These are phyloP conservation scores for Tylopilus subfusipes DNA, from an alignment of 768 basidiomycete genomes.

Conservation along the genomic window DNA sequence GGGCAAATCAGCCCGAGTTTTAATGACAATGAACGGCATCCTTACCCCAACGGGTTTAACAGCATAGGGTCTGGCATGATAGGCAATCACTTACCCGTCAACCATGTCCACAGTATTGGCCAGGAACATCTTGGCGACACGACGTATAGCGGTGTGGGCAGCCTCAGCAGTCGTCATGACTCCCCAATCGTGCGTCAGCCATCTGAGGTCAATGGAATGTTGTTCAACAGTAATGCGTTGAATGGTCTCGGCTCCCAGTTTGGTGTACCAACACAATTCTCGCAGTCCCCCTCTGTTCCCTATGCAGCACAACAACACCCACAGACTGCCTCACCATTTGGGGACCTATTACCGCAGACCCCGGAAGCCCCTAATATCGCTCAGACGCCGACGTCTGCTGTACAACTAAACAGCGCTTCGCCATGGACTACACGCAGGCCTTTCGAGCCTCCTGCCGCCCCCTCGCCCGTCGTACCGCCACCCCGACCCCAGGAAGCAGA, in stretches of 20 bases:
- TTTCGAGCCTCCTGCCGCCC: conserved; percentile 16
- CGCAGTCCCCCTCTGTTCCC: conserved; percentile 23
- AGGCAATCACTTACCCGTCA: conserved; percentile 17
- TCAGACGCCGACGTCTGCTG: conserved; percentile 22
- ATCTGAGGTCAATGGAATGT: conserved; percentile 23
- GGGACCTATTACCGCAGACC: conserved; percentile 19
- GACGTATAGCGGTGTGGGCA: conserved; percentile 22
- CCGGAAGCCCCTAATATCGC: conserved; percentile 14
- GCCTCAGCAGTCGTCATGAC: conserved; percentile 20
- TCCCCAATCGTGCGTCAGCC: conserved; percentile 22
- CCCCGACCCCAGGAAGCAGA: conserved; percentile 30
- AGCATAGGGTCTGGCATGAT: conserved; percentile 17
- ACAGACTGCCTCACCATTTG: conserved; percentile 22
- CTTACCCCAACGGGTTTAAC: conserved; percentile 27
- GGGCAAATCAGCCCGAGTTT: conserved; percentile 21
- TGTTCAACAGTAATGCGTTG: conserved; percentile 14
- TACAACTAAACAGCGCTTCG: conserved; percentile 19
- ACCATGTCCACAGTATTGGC: conserved; percentile 21
- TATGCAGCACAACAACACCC: conserved; percentile 17
- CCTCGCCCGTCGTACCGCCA: conserved; percentile 23
- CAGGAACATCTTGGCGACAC: conserved; percentile 29
- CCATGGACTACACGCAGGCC: conserved; percentile 25
- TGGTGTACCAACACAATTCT: conserved; percentile 12
- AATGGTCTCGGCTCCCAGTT: conserved; percentile 26
- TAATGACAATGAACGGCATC: conserved; percentile 19